Evolutionary conservation across 2,329 filamentous ascomycete genomes (phyloP), one percentile per base, ranked within the genome.

Genomic region (Penicillium sp.): DNA sequence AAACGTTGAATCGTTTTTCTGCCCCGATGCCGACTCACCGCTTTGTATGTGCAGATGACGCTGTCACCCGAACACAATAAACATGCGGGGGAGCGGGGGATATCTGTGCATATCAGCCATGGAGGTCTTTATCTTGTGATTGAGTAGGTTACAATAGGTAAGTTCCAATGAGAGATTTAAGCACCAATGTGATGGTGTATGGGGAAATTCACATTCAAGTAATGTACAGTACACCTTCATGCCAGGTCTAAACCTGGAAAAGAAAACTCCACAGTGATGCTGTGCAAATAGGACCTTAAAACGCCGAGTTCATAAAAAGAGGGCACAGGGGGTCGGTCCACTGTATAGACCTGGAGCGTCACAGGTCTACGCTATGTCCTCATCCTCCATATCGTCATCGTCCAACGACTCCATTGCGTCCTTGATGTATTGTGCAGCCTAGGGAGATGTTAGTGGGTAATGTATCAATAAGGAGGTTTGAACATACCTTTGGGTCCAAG

Each of bases 371-470:
- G 75, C 74, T 65, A 79, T 79, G 55, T 79, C 76, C 41, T 80
- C 79, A 57, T 77, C 77, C 48, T 89, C 85, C 53, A 86, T 83
- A 54, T 89, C 86, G 14, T 81, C 80, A 21, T 83, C 82, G 56
- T 96, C 91, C 54, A 97, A 83, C 64, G 87, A 88, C 77, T 97
- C 93, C 77, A 99, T 97, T 16, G 91, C 92, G 71, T 96, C 92
- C 75, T 97, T 99, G 75, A 99, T 97, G 72, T 92, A 88, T 59
- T 90, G 88, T 61, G 90, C 92, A 65, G 93, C 91, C 92, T 96
- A 62, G 38, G 51, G 54, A 16, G 57, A 34, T 6, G 32, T 36
- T 32, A 39, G 53, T 65, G 47, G 13, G 34, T 52, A 11, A 21
- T 18, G 34, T 27, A 9, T 16, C 11, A 32, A n/a, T 39, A 46